A percentile compares a stretch with the other conserved stretches of the same genome.
Evolutionary conservation across 495 filamentous ascomycete species (phyloP).

Genomic region (Tuber indicum): DNA sequence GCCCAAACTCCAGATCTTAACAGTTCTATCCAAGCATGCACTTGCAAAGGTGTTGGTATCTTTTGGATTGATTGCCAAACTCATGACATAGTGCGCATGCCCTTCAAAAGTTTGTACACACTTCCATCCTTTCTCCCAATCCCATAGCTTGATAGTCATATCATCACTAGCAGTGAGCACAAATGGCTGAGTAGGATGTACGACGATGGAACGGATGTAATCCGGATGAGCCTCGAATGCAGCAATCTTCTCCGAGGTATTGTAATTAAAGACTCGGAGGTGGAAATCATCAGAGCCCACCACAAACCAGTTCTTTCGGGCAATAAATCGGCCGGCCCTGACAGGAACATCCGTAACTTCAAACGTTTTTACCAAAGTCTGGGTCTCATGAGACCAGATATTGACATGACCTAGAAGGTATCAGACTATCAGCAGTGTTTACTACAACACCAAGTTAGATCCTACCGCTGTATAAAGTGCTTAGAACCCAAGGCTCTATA

Average conservation of each 20-base stretch:
- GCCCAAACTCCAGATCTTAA: constrained; percentile 97
- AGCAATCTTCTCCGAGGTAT: constrained; percentile 98
- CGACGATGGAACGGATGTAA: constrained; percentile 94
- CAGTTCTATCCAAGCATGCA: constrained; percentile 90
- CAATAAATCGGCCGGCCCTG: constrained; percentile 91
- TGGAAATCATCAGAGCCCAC: constrained; percentile 99
- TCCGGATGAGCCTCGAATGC: constrained; percentile 98
- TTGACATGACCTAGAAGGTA: constrained; percentile 73
- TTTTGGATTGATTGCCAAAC: constrained; percentile 98
- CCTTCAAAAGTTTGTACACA: constrained; percentile 97
- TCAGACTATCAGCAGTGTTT: constrained; percentile 9
- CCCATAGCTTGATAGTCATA: constrained; percentile 99
- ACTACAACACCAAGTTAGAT: constrained; percentile 29
- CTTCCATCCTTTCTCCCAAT: constrained; percentile 98
- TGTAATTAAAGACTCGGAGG: constrained; percentile 94
- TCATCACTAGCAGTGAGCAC: constrained; percentile 97
- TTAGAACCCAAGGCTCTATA: constrained; percentile 94
- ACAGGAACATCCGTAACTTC: constrained; percentile 98
- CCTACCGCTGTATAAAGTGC: constrained; percentile 89
- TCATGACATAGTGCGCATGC: constrained; percentile 98
- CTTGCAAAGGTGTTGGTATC: constrained; percentile 98
- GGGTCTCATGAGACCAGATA: constrained; percentile 98
- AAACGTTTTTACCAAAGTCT: constrained; percentile 97
- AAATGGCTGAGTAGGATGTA: constrained; percentile 95
- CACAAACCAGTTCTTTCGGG: constrained; percentile 98